Evolutionary conservation across 208 protist genomes (phyloP).

Genomic region (Trypanosoma platydactyli): DNA sequence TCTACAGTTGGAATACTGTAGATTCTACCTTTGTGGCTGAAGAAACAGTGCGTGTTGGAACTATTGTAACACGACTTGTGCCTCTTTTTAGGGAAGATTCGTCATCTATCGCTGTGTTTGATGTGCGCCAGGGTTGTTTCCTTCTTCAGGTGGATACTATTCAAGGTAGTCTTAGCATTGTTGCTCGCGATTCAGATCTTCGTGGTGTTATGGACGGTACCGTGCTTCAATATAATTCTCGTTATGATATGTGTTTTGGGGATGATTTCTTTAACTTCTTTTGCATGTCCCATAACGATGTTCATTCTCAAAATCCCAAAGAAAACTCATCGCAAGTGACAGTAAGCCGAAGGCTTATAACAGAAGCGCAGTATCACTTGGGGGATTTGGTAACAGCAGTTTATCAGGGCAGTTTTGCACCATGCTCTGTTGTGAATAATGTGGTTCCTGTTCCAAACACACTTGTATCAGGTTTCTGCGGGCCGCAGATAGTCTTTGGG

Average conservation of each 20-base stretch:
- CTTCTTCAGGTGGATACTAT: slow-evolving; percentile 63
- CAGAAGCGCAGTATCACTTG: slow-evolving; percentile 61
- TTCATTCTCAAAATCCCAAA: background rate
- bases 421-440: slow-evolving; percentile 33
- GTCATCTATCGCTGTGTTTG: slow-evolving; percentile 57
- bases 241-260: slow-evolving; percentile 42
- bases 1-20: slow-evolving; percentile 64
- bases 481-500: slow-evolving; percentile 69
- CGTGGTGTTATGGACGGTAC: slow-evolving; percentile 69
- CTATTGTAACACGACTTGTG: slow-evolving; percentile 59
- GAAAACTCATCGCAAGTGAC: background rate
- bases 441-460: slow-evolving; percentile 27
- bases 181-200: slow-evolving; percentile 48
- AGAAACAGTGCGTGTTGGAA: slow-evolving; percentile 59
- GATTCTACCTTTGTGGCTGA: slow-evolving; percentile 73
- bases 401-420: slow-evolving; percentile 64
- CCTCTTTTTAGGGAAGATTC: slow-evolving; percentile 33
- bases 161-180: slow-evolving; percentile 63
- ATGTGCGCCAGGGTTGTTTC: slow-evolving; percentile 68
- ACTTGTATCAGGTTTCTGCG: slow-evolving; percentile 46
- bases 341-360: slow-evolving; percentile 13
- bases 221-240: slow-evolving; percentile 15
- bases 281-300: slow-evolving; percentile 30
- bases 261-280: slow-evolving; percentile 81
- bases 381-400: slow-evolving; percentile 74